Conservation (phyloP, 2,329 filamentous ascomycete species). For the Ophiostoma fasciatum region DNA sequence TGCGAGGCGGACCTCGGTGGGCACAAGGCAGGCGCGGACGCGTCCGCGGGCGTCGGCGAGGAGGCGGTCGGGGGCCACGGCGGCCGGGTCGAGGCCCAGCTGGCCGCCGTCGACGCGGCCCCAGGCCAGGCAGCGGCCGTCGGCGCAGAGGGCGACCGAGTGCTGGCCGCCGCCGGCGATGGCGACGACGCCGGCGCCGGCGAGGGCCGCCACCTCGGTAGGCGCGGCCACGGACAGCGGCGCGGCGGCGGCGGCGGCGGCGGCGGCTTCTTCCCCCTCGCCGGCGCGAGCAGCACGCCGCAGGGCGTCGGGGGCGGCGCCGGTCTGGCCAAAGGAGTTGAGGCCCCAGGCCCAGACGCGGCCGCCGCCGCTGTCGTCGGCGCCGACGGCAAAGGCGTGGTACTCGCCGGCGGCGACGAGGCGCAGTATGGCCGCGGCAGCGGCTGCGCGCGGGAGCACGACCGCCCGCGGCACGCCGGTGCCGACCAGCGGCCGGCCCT, state of each 20-base stretch:
- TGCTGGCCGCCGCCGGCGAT: constrained; percentile 49
- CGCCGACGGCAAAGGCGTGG: constrained; percentile 49
- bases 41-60: constrained; percentile 39
- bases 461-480: constrained; percentile 21
- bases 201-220: constrained; percentile 1
- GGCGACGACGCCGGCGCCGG: neutral
- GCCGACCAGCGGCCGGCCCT: neutral
- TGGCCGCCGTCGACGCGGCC: constrained; percentile 23
- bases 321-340: constrained; percentile 51
- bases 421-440: constrained; percentile 19
- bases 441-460: neutral
- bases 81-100: constrained; percentile 28
- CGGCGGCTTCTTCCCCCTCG: constrained; percentile 2
- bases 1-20: constrained; percentile 35
- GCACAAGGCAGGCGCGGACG: constrained; percentile 46
- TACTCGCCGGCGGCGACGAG: constrained; percentile 42
- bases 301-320: constrained; percentile 13
- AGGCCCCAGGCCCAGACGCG: constrained; percentile 51
- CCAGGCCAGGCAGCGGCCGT: constrained; percentile 24
- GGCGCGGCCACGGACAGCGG: neutral
- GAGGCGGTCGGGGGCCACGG: constrained; percentile 16
- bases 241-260: neutral
- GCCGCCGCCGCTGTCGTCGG: constrained; percentile 38
- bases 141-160: constrained; percentile 28
- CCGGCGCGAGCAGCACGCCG: no score